Evolutionary conservation across 2,329 filamentous ascomycete species (phyloP).

Genomic region (Fusarium liriodendri): DNA sequence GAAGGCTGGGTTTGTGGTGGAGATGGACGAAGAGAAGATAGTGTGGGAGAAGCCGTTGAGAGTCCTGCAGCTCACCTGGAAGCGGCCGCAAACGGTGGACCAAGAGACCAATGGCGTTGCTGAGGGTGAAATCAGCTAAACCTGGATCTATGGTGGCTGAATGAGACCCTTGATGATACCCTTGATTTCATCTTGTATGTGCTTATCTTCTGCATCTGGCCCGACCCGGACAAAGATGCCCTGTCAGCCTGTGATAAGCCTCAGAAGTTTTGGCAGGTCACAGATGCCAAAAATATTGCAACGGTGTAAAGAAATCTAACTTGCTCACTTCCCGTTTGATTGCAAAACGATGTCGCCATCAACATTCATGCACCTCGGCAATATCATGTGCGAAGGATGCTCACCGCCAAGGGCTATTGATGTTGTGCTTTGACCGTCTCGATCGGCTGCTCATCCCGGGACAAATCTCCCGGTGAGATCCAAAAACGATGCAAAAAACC

Average conservation of each 20-base stretch:
- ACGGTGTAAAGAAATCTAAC: not conserved
- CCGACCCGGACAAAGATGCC: not conserved
- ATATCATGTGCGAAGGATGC: not conserved
- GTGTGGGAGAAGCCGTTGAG: conserved; percentile 24
- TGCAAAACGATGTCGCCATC: not conserved
- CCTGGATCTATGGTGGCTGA: not conserved
- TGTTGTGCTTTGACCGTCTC: conserved; percentile 16
- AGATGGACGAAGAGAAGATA: conserved; percentile 14
- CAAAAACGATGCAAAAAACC: not conserved
- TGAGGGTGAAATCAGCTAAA: not conserved
- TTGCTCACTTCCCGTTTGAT: not conserved
- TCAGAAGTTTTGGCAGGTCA: not conserved
- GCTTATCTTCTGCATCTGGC: not conserved
- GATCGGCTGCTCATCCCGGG: conserved; percentile 30
- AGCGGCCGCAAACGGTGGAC: not conserved
- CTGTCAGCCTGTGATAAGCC: not conserved
- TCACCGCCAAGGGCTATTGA: not conserved
- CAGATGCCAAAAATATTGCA: not conserved
- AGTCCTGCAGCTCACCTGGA: conserved; percentile 28
- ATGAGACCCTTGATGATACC: not conserved
- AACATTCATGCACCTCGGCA: not conserved
- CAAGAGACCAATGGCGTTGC: not conserved
- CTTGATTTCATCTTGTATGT: not conserved
- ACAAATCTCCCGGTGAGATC: conserved; percentile 13
- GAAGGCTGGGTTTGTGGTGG: conserved; percentile 10